Base-by-base conservation (phyloP, 2,329 filamentous ascomycete species). In the Furcasterigmium sp. region DNA sequence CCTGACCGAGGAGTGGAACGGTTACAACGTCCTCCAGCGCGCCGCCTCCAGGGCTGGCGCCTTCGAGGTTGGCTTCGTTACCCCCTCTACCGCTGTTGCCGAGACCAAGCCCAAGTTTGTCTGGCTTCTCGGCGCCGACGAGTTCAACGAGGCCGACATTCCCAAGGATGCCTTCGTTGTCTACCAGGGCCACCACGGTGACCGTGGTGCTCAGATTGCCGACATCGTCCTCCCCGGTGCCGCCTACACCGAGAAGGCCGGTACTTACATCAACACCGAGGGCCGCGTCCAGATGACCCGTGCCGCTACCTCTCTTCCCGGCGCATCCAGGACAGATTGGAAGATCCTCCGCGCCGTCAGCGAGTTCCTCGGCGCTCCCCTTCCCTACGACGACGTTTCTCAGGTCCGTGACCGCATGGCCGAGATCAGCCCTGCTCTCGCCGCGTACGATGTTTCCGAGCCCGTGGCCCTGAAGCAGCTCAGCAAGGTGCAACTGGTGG, bases 161-260 rank as follows among this genome's bases (percentile, higher is more conserved):
- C 93, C 93, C 57, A 95, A 93, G 75, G 87, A 93, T 53, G 91
- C 93, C 11, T 98, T 97, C 62, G 84, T 98, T 49, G 80, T 98
- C 57, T 98, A 98, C 75, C 93, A 98, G 69, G 93, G 93, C 52
- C 93, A 98, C 67, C 93, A 98, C 67, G 93, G 93, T 68, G 93
- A 98, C 70, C 80, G 80, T 42, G 93, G 91, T 51, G 93, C 93
- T 43, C 85, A 94, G 68, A 80, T 96, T 48, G 93, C 93, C 39
- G 91, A 98, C 58, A 81, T 98, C 45, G 80, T 98, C 53, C 86
- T 98, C 17, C 93, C 93, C 21, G 91, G 90, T 53, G 90, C 90
- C 40, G 90, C 93, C 11, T 98, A 96, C 72, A 97, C 91, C 19
- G 93, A 98, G 73, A 98, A 97, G 76, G 82, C 85, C 19, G 91